Evolutionary conservation across 495 filamentous ascomycete genomes (phyloP).

Genomic region (Aspergillus nanangensis): DNA sequence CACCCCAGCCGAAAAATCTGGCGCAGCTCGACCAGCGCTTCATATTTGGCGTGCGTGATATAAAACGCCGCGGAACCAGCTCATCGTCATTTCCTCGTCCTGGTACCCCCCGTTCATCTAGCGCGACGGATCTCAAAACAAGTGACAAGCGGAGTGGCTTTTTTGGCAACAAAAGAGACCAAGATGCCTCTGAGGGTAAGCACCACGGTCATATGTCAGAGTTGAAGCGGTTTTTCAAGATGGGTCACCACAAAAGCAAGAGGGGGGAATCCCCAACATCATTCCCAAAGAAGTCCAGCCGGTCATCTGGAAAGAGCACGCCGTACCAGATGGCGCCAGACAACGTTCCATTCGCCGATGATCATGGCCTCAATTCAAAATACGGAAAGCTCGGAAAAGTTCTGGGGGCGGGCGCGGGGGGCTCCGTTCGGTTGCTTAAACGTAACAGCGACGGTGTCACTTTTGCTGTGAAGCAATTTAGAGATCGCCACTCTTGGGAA

Average conservation of each 20-base stretch:
- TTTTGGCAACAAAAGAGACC: constrained; percentile 42
- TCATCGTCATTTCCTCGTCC: constrained; percentile 27
- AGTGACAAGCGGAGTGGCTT: constrained; percentile 45
- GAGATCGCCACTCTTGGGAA: constrained; percentile 89
- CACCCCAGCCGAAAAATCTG: constrained; percentile 63
- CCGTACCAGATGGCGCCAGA: constrained; percentile 52
- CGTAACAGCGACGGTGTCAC: constrained; percentile 83
- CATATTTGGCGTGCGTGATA: constrained; percentile 64
- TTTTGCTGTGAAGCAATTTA: constrained; percentile 97
- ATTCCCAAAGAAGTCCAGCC: constrained; percentile 34
- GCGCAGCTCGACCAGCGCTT: constrained; percentile 78
- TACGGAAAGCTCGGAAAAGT: constrained; percentile 96
- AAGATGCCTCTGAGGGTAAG: constrained; percentile 34
- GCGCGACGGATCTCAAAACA: constrained; percentile 42
- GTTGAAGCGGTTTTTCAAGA: constrained; percentile 86
- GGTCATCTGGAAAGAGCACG: constrained; percentile 50
- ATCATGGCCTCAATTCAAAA: constrained; percentile 84
- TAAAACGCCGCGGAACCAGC: constrained; percentile 37
- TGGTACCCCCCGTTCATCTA: constrained; percentile 38
- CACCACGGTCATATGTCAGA: constrained; percentile 86
- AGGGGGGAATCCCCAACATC: constrained; percentile 56
- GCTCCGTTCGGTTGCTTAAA: constrained; percentile 93
- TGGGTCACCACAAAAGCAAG: constrained; percentile 65
- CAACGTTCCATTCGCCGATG: constrained; percentile 87
- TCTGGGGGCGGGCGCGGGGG: constrained; percentile 88